These are phyloP conservation scores for Fennellomyces sp. DNA, from an alignment of 371 early-diverging fungal genomes.

Conservation along the genomic window DNA sequence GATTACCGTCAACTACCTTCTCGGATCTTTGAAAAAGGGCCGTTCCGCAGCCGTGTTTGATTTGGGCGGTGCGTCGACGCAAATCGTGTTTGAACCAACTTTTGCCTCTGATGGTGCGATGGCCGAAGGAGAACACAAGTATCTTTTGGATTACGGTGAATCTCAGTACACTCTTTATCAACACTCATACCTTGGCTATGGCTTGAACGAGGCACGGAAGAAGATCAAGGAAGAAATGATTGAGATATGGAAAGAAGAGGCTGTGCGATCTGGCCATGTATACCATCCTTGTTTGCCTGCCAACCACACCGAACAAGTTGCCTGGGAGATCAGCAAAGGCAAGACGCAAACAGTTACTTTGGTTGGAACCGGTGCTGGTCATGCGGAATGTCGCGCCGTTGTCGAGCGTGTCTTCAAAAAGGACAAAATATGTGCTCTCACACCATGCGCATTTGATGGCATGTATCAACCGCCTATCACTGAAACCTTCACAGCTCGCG, in stretches of 20 bases:
- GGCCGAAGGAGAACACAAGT: slow-evolving; percentile 69
- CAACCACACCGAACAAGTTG: slow-evolving; percentile 32
- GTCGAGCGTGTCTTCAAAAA: slow-evolving; percentile 65
- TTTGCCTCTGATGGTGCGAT: slow-evolving; percentile 42
- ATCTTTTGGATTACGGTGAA: slow-evolving; percentile 70
- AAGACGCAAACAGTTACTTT: slow-evolving; percentile 17
- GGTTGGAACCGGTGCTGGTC: slow-evolving; percentile 59
- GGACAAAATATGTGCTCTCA: slow-evolving; percentile 52
- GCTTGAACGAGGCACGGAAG: slow-evolving; percentile 83
- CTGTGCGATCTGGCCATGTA: slow-evolving; percentile 14
- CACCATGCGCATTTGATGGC: slow-evolving; percentile 90
- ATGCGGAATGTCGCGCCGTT: slow-evolving; percentile 56
- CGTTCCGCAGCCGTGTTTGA: slow-evolving; percentile 93
- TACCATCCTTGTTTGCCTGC: slow-evolving; percentile 26
- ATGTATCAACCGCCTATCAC: slow-evolving; percentile 86
- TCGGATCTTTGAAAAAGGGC: slow-evolving; percentile 54
- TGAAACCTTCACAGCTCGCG: slow-evolving; percentile 70
- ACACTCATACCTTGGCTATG: slow-evolving; percentile 92
- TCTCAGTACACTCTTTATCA: slow-evolving; percentile 84
- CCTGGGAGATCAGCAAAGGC: slow-evolving; percentile 3
- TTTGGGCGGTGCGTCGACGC: slow-evolving; percentile 95
- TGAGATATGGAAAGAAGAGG: slow-evolving; percentile 31
- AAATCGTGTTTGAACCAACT: slow-evolving; percentile 94
- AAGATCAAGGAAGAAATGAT: slow-evolving; percentile 30
- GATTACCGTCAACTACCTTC: slow-evolving; percentile 96